Evolutionary conservation across 305 asterid species (phyloP), one percentile per base, ranked within the genome.

Genomic region (Fraxinus sp.): DNA sequence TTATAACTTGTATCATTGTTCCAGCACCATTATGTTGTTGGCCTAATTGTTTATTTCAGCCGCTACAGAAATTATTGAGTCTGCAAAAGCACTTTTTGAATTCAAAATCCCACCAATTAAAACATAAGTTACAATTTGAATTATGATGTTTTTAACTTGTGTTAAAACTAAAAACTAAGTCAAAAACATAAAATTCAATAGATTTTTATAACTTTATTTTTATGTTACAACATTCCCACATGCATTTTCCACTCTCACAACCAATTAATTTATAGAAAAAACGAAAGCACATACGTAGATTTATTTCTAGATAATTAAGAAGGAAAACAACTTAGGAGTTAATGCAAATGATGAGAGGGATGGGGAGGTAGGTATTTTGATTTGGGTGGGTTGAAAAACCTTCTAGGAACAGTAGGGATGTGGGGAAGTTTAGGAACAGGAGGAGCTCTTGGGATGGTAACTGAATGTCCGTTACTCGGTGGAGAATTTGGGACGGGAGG

Each of bases 351-450:
- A 66, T 5, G 33, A 59, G 64, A 24, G 44, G 82, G 80, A 14
- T 24, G 78, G 11, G 89, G 89, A n/a, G 87, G 89, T 62, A 73
- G 75, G 24, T 82, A n/a, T 82, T 79, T 84, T 1, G 89, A 77
- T 79, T 71, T 84, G 57, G 92, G 91, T 2, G 86, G 24, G 81
- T 88, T 89, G 85, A 89, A 89, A 41, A 84, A 89, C 84, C 85
- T 88, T 84, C 95, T 88, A 0, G 92, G 90, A 46, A 81, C 85
- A 13, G 57, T 81, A 1, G 93, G 91, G n/a, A 55, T 55, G 14
- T 86, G 86, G 4, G 94, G 92, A 10, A 92, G 91, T 71, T 18
- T 44, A 30, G 96, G 94, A 74, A 92, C 87, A 13, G 94, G 93
- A 3, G 96, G 94, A 36, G 92, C 91, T 82, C 84, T 87, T 5